Base-by-base conservation (phyloP, 2,329 filamentous ascomycete genomes). In the Sphaceloma murrayae region DNA sequence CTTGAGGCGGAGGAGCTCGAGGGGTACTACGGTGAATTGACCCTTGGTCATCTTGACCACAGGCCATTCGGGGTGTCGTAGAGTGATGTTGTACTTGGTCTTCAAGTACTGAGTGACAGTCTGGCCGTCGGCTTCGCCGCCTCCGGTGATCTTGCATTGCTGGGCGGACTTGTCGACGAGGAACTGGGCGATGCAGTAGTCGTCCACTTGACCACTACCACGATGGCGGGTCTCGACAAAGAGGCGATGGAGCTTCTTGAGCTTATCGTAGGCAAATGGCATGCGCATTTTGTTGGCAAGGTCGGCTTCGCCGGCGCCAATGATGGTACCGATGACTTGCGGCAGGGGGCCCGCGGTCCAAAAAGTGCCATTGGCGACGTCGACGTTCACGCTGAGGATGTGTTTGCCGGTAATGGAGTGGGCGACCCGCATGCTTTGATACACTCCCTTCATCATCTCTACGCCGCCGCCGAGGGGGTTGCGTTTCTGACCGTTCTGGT, bases 301-400 rank as follows among this genome's bases (percentile, higher is more conserved):
- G 48, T 31, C 57, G 48, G 43, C 65, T 60, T 29, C 54, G 1
- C 24, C 9, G 16, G 31, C 51, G 34, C 36, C 50, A 16, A 50
- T 54, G 38, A 48, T 53, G 30, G 60, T 51, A 46, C 62, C 48
- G 32, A 61, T 62, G 42, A 61, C 55, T 14, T 58, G 52, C 11
- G 55, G 52, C 10, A 70, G 48, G 30, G 63, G 59, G 21, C 62
- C 58, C 1, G 61, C 48, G 27, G 68, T 72, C 82, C 85, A 96
- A 66, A 98, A 98, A 9, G 83, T 84, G 0, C 85, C 84, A 58
- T 96, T 94, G 46, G 88, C 82, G 21, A 94, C 82, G 56, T 98
- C 89, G 8, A 94, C 78, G 54, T 95, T 96, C 58, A 98, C 67
- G 0, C 83, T 77, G 4, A 96, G 70, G 14, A 45, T 50, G 16